Evolutionary conservation across 805 yeast species (phyloP).

Genomic region (Metschnikowia baotianmanensis): DNA sequence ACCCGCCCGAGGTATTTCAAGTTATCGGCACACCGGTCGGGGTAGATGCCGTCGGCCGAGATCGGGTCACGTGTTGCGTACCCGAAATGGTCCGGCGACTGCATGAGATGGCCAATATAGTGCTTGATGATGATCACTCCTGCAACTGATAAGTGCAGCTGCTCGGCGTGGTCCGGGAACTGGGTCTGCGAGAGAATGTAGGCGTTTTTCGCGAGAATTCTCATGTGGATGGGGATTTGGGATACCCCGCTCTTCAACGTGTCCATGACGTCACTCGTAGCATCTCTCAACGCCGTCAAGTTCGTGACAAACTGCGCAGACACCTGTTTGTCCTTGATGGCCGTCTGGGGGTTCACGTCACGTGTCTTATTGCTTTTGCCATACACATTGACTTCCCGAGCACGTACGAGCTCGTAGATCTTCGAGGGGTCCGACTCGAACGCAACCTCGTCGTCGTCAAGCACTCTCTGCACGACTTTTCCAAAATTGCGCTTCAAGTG

Average conservation of each 20-base stretch:
- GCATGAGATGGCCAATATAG: conserved; percentile 46
- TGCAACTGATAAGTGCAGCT: conserved; percentile 60
- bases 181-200: conserved; percentile 40
- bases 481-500: conserved; percentile 42
- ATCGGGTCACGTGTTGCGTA: conserved; percentile 34
- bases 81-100: conserved; percentile 58
- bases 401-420: conserved; percentile 46
- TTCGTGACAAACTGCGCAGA: conserved; percentile 68
- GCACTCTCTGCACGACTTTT: conserved; percentile 33
- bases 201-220: conserved; percentile 33
- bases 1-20: conserved; percentile 56
- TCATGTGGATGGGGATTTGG: conserved; percentile 36
- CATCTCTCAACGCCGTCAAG: conserved; percentile 70
- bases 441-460: conserved; percentile 51
- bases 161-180: conserved; percentile 59
- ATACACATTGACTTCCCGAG: conserved; percentile 32
- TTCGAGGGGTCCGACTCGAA: conserved; percentile 79
- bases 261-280: conserved; percentile 58
- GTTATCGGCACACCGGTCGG: conserved; percentile 42
- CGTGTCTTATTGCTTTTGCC: conserved; percentile 37
- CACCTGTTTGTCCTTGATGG: conserved; percentile 79
- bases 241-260: conserved; percentile 45
- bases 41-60: conserved; percentile 11
- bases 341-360: conserved; percentile 52
- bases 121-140: conserved; percentile 63